These are phyloP conservation scores for Parascedosporium putredinis DNA, from an alignment of 2,329 filamentous ascomycete species.

Conservation along the genomic window DNA sequence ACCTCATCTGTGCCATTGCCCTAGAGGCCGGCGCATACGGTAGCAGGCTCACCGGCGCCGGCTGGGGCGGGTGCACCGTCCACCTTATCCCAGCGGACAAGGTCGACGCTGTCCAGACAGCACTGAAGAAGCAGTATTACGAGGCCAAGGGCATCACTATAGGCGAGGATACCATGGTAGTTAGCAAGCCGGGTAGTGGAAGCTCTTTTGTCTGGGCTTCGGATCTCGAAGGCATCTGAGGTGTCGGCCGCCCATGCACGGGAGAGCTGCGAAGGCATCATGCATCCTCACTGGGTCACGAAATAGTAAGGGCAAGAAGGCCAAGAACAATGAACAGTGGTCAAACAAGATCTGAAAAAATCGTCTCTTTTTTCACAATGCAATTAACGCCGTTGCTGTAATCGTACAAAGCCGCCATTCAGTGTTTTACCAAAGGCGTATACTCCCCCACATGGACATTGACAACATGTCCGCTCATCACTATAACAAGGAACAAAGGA, in stretches of 20 bases:
- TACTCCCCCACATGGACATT: too few species aligned
- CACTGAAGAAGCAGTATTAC: conserved; percentile 77
- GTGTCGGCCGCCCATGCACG: neutral
- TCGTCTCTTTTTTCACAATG: too few species aligned
- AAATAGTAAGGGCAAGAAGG: neutral
- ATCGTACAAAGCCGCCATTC: too few species aligned
- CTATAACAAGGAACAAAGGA: too few species aligned
- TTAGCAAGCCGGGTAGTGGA: conserved; percentile 76
- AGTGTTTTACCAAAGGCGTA: too few species aligned
- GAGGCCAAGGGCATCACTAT: conserved; percentile 58
- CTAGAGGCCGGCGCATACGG: conserved; percentile 71
- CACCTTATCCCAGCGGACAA: conserved; percentile 81
- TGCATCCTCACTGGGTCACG: too few species aligned
- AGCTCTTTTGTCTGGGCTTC: conserved; percentile 22
- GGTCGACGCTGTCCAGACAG: conserved; percentile 65
- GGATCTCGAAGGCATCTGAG: conserved; percentile 1
- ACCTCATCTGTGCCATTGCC: conserved; percentile 75
- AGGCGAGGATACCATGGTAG: conserved; percentile 67
- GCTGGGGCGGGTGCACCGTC: conserved; percentile 94
- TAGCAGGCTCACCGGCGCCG: conserved; percentile 79
- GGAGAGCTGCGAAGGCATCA: too few species aligned
- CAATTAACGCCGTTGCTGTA: too few species aligned
- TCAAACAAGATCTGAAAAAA: too few species aligned
- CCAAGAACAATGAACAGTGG: neutral
- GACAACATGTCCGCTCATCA: too few species aligned